Conservation (phyloP, 768 basidiomycete species). For the Artomyces pyxidatus region DNA sequence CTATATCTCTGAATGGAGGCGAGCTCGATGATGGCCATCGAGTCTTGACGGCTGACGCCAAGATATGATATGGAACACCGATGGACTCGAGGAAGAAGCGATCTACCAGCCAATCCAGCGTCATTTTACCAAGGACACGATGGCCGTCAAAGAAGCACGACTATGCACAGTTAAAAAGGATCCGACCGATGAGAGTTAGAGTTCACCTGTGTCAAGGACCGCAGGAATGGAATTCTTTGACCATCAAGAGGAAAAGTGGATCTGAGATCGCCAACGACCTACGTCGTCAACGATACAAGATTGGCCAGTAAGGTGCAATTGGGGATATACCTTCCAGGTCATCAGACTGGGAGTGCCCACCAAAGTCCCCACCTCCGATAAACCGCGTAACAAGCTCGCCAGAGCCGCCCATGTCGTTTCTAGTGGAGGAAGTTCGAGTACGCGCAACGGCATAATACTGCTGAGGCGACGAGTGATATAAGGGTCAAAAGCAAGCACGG, state of each 20-base stretch:
- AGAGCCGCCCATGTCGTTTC: constrained; percentile 46
- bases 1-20: constrained; percentile 33
- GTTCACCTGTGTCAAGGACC: constrained; percentile 57
- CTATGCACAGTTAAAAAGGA: constrained; percentile 7
- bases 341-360: constrained; percentile 35
- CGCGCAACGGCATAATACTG: constrained; percentile 61
- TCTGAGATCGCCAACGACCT: constrained; percentile 45
- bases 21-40: constrained; percentile 31
- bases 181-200: background rate
- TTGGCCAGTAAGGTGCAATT: background rate
- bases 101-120: constrained; percentile 47
- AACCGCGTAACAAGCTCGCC: constrained; percentile 41
- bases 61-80: constrained; percentile 44
- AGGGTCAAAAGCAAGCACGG: constrained; percentile 54
- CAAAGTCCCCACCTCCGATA: constrained; percentile 44
- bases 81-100: constrained; percentile 43
- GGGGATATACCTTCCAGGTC: constrained; percentile 53
- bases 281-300: background rate
- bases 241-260: constrained; percentile 36
- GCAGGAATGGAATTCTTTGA: constrained; percentile 44
- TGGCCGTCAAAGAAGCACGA: background rate
- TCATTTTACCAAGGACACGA: constrained; percentile 30
- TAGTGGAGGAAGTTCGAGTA: constrained; percentile 41
- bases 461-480: constrained; percentile 57
- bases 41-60: constrained; percentile 30